Evolutionary conservation across 805 yeast genomes (phyloP).

Genomic region (Cyberlindnera euphorbiae): DNA sequence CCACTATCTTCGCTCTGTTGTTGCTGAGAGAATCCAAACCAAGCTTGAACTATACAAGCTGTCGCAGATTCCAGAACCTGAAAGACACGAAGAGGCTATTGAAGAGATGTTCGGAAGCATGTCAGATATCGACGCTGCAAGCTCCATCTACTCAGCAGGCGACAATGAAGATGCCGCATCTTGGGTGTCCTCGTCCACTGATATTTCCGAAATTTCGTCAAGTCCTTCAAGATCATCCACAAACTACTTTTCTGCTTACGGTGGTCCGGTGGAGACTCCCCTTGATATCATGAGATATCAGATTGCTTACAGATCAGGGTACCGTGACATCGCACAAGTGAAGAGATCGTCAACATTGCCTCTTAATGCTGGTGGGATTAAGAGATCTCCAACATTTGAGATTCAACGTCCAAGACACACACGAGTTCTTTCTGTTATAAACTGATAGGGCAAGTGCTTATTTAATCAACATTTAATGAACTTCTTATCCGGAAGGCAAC

Average conservation of each 20-base stretch:
- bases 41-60: slow-evolving; percentile 17
- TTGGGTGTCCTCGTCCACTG: slow-evolving; percentile 17
- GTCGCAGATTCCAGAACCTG: slow-evolving; percentile 15
- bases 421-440: slow-evolving; percentile 14
- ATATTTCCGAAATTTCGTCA: slow-evolving; percentile 6
- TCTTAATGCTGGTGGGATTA: neutral
- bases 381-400: slow-evolving; percentile 4
- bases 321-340: slow-evolving; percentile 6
- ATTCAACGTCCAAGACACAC: slow-evolving; percentile 3
- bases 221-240: slow-evolving; percentile 9
- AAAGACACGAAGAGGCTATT: slow-evolving; percentile 6
- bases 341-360: slow-evolving; percentile 22
- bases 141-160: too few relatives aligned
- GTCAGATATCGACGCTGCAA: too few relatives aligned
- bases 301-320: slow-evolving; percentile 9
- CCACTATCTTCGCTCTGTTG: slow-evolving; percentile 17
- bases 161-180: slow-evolving; percentile 14
- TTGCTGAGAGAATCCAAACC: slow-evolving; percentile 22
- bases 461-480: too few relatives aligned
- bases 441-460: slow-evolving; percentile 1
- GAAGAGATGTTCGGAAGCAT: slow-evolving; percentile 11
- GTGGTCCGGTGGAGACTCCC: slow-evolving; percentile 8
- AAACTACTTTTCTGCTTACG: slow-evolving; percentile 11
- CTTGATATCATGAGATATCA: slow-evolving; percentile 13
- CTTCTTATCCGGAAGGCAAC: too few relatives aligned